A percentile compares a stretch with the other conserved stretches of the same genome.
Evolutionary conservation across 176 grass and related monocot species (phyloP).

Genomic region (Carex parvula): DNA sequence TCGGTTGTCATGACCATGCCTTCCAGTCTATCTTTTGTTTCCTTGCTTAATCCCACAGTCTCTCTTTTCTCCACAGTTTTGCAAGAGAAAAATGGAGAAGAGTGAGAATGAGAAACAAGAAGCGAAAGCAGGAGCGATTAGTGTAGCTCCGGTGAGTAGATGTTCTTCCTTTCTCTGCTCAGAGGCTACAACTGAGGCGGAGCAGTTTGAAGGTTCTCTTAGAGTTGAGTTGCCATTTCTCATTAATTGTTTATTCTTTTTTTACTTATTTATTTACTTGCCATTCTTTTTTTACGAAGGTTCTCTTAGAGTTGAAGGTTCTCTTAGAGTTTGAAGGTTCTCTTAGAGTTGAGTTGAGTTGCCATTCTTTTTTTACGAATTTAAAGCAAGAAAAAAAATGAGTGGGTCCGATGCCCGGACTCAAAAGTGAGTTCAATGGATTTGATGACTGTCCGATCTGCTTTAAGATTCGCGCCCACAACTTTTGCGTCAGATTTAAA

Average conservation of each 20-base stretch:
- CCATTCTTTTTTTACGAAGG: too few relatives aligned
- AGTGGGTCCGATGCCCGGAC: too few relatives aligned
- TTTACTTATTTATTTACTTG: not conserved
- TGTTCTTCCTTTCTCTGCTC: constrained; percentile 20
- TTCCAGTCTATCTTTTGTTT: not conserved
- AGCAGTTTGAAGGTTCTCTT: constrained; percentile 25
- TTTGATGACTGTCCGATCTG: too few relatives aligned
- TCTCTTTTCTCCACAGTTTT: not conserved
- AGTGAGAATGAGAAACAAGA: constrained; percentile 11
- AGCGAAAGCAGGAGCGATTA: not conserved
- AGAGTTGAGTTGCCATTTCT: constrained; percentile 22
- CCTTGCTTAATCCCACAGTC: not conserved
- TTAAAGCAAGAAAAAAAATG: too few relatives aligned
- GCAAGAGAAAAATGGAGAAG: constrained; percentile 11
- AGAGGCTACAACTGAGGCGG: not conserved
- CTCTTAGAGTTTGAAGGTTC: too few relatives aligned
- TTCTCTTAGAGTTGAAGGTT: too few relatives aligned
- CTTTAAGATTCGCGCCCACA: too few relatives aligned
- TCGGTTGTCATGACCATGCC: not conserved
- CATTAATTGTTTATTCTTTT: not conserved
- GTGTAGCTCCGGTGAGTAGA: constrained; percentile 14
- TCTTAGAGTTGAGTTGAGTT: too few relatives aligned
- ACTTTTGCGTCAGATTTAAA: too few relatives aligned
- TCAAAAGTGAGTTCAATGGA: too few relatives aligned
- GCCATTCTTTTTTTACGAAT: too few relatives aligned